phyloP scores from a whole-genome alignment of 1,139 yeast genomes.

The Debaryomyces sp. region DNA sequence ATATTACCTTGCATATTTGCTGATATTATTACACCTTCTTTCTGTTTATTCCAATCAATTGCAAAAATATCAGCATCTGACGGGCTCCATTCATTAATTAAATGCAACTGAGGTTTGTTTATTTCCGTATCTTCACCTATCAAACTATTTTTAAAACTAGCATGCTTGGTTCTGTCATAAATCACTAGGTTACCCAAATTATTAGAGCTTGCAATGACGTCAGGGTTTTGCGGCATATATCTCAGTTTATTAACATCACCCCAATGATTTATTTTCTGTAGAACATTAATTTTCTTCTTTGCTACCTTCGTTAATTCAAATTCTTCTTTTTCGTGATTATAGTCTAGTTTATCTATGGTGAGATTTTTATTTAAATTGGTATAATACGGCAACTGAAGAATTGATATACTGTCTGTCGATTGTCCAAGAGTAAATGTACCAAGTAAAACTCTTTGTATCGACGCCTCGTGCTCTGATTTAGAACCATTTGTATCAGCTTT shows the following conservation, averaged over 20 bases:
- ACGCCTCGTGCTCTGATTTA: conserved; percentile 14
- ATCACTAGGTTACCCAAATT: conserved; percentile 44
- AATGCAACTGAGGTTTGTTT: conserved; percentile 33
- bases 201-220: conserved; percentile 45
- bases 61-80: conserved; percentile 40
- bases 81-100: conserved; percentile 14
- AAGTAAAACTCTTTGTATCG: conserved; percentile 37
- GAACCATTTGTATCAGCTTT: neutral
- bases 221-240: conserved; percentile 50
- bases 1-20: conserved; percentile 42
- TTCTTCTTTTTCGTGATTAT: conserved; percentile 44
- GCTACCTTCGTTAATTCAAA: conserved; percentile 37
- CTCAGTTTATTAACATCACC: conserved; percentile 49
- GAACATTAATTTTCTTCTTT: conserved; percentile 30
- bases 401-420: conserved; percentile 40
- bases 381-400: conserved; percentile 41
- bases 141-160: conserved; percentile 38
- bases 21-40: conserved; percentile 37
- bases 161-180: conserved; percentile 57
- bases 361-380: conserved; percentile 33
- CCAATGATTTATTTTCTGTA: conserved; percentile 44
- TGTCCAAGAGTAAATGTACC: conserved; percentile 52
- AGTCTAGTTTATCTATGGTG: conserved; percentile 37
- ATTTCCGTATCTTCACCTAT: conserved; percentile 31
- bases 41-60: conserved; percentile 46